Evolutionary conservation across 2,329 filamentous ascomycete species (phyloP).

Genomic region (Ophiostoma triangulosporum): DNA sequence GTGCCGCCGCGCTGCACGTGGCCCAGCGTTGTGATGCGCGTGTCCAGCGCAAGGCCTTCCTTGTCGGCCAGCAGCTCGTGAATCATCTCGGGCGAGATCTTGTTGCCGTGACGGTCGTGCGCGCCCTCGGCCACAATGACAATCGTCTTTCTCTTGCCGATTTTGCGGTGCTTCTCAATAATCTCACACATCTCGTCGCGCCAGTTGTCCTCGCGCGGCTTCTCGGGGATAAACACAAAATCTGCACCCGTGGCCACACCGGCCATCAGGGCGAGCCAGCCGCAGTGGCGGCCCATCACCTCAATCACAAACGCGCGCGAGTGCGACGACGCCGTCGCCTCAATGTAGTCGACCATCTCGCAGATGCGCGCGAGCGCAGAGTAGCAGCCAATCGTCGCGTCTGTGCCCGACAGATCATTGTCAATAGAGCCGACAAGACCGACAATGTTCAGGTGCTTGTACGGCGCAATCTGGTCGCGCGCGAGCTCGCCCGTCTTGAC

Average conservation of each 20-base stretch:
- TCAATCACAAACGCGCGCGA: slow-evolving; percentile 95
- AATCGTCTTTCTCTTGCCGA: slow-evolving; percentile 94
- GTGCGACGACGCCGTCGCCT: slow-evolving; percentile 87
- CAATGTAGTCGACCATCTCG: slow-evolving; percentile 91
- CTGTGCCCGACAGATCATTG: slow-evolving; percentile 93
- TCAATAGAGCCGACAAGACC: slow-evolving; percentile 95
- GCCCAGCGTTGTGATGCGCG: slow-evolving; percentile 84
- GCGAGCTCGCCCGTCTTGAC: slow-evolving; percentile 61
- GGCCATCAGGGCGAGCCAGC: slow-evolving; percentile 93
- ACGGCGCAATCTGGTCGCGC: slow-evolving; percentile 56
- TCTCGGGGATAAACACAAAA: slow-evolving; percentile 94
- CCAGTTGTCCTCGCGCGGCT: slow-evolving; percentile 79
- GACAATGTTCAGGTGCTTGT: slow-evolving; percentile 85
- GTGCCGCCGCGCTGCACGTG: slow-evolving; percentile 94
- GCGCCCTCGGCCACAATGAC: slow-evolving; percentile 96
- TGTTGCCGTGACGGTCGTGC: slow-evolving; percentile 68
- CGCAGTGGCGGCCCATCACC: slow-evolving; percentile 96
- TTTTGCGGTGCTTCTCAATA: slow-evolving; percentile 63
- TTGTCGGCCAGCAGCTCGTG: slow-evolving; percentile 76
- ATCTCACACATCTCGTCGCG: slow-evolving; percentile 73
- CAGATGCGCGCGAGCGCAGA: slow-evolving; percentile 87
- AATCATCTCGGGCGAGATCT: slow-evolving; percentile 68
- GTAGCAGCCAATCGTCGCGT: slow-evolving; percentile 95
- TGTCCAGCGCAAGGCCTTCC: slow-evolving; percentile 66
- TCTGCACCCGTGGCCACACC: slow-evolving; percentile 91